These are phyloP conservation scores for Raphanus sativus DNA, from an alignment of 345 rosid species.

Conservation along the genomic window DNA sequence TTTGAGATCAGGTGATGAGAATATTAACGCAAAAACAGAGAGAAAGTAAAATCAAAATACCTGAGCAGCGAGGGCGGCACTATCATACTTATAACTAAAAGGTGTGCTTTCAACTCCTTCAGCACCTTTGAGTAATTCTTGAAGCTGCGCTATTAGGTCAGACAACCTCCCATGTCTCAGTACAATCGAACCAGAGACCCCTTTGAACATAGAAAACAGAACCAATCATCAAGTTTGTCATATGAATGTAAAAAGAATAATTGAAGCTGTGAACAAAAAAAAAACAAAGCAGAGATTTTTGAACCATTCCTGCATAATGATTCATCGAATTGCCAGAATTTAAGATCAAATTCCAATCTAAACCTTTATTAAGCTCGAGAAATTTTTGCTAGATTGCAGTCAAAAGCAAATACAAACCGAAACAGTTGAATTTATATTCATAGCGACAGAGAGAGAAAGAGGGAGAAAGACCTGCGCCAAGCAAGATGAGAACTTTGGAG, in stretches of 20 bases:
- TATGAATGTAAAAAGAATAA: not conserved
- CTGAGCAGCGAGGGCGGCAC: slow-evolving; percentile 73
- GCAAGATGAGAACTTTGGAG: slow-evolving; percentile 76
- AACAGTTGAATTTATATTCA: slow-evolving; percentile 9
- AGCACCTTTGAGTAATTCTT: slow-evolving; percentile 72
- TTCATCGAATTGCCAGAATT: not conserved
- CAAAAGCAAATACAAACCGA: slow-evolving; percentile 8
- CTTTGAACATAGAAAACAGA: slow-evolving; percentile 42
- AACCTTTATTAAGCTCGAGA: not conserved
- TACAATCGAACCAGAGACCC: slow-evolving; percentile 72
- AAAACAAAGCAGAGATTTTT: slow-evolving; percentile 4
- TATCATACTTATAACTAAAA: slow-evolving; percentile 49
- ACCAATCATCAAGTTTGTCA: slow-evolving; percentile 10
- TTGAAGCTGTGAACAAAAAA: not conserved
- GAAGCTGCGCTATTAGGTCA: slow-evolving; percentile 78
- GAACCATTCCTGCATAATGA: not conserved
- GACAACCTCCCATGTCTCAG: slow-evolving; percentile 71
- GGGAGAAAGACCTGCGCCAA: slow-evolving; percentile 75
- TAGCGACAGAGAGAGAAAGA: slow-evolving; percentile 1
- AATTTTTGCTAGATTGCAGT: not conserved
- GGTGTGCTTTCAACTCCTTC: slow-evolving; percentile 54
- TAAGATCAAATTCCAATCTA: not conserved
- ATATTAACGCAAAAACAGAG: not conserved
- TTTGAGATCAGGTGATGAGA: no score
- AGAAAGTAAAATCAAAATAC: slow-evolving; percentile 41